These are phyloP conservation scores for Fusarium neocosmosporiellum DNA, from an alignment of 2,329 filamentous ascomycete species.

Conservation along the genomic window DNA sequence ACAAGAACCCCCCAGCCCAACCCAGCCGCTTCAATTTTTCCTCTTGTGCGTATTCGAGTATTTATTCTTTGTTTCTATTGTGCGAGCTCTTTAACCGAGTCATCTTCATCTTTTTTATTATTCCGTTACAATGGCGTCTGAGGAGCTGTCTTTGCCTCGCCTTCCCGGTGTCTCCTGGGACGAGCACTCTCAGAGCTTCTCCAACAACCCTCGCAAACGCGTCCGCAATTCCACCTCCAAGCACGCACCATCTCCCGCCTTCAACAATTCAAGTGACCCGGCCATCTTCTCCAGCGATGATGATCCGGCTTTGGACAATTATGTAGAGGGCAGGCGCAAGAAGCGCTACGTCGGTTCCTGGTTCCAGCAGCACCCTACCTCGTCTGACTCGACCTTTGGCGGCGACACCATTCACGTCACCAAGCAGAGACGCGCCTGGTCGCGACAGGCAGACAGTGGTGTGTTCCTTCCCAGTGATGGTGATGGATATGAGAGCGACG, in stretches of 20 bases:
- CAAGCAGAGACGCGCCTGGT: constrained; percentile 63
- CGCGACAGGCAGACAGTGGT: constrained; percentile 74
- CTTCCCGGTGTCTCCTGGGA: constrained; percentile 54
- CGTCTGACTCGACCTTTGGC: constrained; percentile 60
- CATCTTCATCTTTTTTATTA: not conserved
- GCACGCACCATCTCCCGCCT: constrained; percentile 47
- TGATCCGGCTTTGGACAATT: constrained; percentile 74
- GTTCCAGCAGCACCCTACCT: constrained; percentile 70
- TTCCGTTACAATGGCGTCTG: constrained; percentile 47
- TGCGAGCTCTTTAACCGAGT: not conserved
- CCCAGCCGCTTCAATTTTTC: not conserved
- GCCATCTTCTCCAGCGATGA: constrained; percentile 79
- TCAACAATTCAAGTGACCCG: constrained; percentile 77
- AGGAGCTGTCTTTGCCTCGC: constrained; percentile 55
- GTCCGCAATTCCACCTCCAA: constrained; percentile 45
- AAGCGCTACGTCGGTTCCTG: constrained; percentile 76
- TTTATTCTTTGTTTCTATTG: constrained; percentile 18
- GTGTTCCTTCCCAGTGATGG: constrained; percentile 75
- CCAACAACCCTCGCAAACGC: constrained; percentile 55
- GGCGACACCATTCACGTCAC: constrained; percentile 49
- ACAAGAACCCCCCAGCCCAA: constrained; percentile 11
- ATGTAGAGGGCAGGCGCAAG: constrained; percentile 64
- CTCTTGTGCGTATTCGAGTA: constrained; percentile 13
- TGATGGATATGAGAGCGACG: constrained; percentile 55
- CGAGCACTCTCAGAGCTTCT: constrained; percentile 52